These are phyloP conservation scores for Skeletonema tropicum DNA, from an alignment of 108 stramenopile genomes.

Conservation along the genomic window DNA sequence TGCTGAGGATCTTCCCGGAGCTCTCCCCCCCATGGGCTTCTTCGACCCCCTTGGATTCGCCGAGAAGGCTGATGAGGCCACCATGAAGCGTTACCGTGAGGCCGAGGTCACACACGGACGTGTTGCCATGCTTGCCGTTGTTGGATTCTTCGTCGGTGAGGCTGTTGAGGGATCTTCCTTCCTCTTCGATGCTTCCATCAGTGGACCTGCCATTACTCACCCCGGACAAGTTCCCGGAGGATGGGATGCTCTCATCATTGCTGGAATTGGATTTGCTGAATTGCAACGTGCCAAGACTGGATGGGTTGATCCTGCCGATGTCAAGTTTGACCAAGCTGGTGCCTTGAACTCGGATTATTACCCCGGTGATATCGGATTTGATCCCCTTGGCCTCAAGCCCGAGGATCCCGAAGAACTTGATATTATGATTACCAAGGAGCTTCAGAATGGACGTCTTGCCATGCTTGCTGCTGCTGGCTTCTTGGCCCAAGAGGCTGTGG, in stretches of 20 bases:
- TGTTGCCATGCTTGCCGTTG: constrained; percentile 51
- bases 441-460: constrained; percentile 88
- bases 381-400: constrained; percentile 82
- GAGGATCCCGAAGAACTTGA: constrained; percentile 59
- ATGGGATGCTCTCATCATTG: constrained; percentile 19
- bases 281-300: constrained; percentile 52
- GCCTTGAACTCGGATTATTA: constrained; percentile 65
- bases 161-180: constrained; percentile 63
- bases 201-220: constrained; percentile 58
- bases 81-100: constrained; percentile 61
- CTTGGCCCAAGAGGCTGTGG: constrained; percentile 78
- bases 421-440: constrained; percentile 83
- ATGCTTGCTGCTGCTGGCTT: constrained; percentile 78
- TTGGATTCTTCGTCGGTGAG: constrained; percentile 76
- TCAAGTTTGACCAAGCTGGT: constrained; percentile 50
- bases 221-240: constrained; percentile 38
- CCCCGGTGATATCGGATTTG: constrained; percentile 86
- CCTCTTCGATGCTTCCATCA: constrained; percentile 67
- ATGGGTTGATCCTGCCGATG: constrained; percentile 38
- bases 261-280: constrained; percentile 54
- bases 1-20: constrained; percentile 46
- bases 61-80: constrained; percentile 56
- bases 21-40: constrained; percentile 53
- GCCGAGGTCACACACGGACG: constrained; percentile 74
- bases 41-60: constrained; percentile 70